Conservation (phyloP, 2,329 filamentous ascomycete genomes). For the Penicillium sp. region DNA sequence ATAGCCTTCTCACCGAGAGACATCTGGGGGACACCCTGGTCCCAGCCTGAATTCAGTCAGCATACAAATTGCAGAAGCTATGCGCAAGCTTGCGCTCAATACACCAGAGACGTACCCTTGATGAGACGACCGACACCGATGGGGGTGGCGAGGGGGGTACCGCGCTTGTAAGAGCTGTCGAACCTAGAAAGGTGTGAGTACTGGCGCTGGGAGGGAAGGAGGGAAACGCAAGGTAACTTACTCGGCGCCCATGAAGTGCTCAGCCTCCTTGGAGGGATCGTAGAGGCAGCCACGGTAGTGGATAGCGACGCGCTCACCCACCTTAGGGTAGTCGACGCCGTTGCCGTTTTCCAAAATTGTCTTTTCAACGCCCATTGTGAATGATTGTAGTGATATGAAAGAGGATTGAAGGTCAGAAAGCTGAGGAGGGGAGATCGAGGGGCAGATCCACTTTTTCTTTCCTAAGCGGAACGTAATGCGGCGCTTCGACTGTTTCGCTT, state of each 20-base stretch:
- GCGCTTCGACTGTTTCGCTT: too few relatives aligned
- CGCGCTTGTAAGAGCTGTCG: conserved; percentile 70
- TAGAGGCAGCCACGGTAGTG: conserved; percentile 90
- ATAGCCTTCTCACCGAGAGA: conserved; percentile 86
- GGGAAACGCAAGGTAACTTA: conserved; percentile 50
- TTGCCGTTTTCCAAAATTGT: conserved; percentile 63
- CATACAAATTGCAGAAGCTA: background rate
- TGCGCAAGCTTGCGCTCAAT: background rate
- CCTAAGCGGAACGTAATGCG: conserved; percentile 3
- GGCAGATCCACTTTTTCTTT: conserved; percentile 10
- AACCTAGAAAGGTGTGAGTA: conserved; percentile 60
- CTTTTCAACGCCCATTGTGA: conserved; percentile 73
- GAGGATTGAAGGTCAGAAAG: background rate
- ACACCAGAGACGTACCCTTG: conserved; percentile 61
- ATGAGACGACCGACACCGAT: conserved; percentile 89
- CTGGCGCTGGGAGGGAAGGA: background rate
- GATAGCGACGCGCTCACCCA: conserved; percentile 76
- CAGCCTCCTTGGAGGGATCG: conserved; percentile 56
- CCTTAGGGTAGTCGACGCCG: conserved; percentile 59
- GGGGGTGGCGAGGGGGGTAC: conserved; percentile 70
- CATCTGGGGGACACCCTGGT: conserved; percentile 83
- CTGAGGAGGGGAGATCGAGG: background rate
- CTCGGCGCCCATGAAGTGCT: conserved; percentile 70
- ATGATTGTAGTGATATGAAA: background rate
- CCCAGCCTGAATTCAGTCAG: conserved; percentile 60